A percentile compares a stretch with the other conserved stretches of the same genome.
These are phyloP conservation scores for Fusarium graminum DNA, from an alignment of 2,329 filamentous ascomycete genomes.

Conservation along the genomic window DNA sequence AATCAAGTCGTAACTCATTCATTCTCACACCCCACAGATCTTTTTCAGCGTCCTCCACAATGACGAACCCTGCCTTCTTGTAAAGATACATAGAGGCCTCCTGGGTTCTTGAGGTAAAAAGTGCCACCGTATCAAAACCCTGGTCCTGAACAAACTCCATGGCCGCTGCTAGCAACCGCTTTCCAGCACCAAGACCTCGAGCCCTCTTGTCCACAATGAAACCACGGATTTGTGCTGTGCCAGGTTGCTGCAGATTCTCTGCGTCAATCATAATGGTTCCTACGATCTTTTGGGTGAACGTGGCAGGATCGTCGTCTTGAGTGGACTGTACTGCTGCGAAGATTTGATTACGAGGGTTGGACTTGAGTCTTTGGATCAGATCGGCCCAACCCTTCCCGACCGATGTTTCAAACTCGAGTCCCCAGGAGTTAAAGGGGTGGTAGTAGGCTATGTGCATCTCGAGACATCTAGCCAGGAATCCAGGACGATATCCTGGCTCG, in stretches of 20 bases:
- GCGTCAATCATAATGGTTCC: slow-evolving; percentile 28
- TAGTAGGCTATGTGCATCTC: slow-evolving; percentile 39
- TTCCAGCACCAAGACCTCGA: slow-evolving; percentile 28
- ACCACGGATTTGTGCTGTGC: slow-evolving; percentile 29
- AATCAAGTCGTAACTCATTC: slow-evolving; percentile 31
- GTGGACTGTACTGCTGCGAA: slow-evolving; percentile 23
- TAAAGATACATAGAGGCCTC: slow-evolving; percentile 22
- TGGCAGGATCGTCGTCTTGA: rapidly evolving
- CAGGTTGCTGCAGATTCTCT: slow-evolving; percentile 2
- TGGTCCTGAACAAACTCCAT: slow-evolving; percentile 32
- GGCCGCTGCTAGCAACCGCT: slow-evolving; percentile 3
- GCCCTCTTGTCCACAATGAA: slow-evolving; percentile 37
- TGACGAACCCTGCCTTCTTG: slow-evolving; percentile 13
- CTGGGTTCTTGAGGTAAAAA: slow-evolving; percentile 17
- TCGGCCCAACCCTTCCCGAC: slow-evolving; percentile 33
- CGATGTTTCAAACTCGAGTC: slow-evolving; percentile 23
- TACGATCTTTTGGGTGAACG: slow-evolving; percentile 24
- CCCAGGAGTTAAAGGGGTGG: slow-evolving; percentile 31
- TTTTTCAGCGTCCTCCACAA: slow-evolving; percentile 20
- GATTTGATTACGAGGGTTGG: slow-evolving; percentile 29
- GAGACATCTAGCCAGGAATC: slow-evolving; percentile 29
- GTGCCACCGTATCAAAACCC: slow-evolving; percentile 16
- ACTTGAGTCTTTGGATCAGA: slow-evolving; percentile 26
- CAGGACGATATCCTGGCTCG: slow-evolving; percentile 31
- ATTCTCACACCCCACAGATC: slow-evolving; percentile 31